phyloP scores from a whole-genome alignment of 2,329 filamentous ascomycete species.

The Periconia digitata region DNA sequence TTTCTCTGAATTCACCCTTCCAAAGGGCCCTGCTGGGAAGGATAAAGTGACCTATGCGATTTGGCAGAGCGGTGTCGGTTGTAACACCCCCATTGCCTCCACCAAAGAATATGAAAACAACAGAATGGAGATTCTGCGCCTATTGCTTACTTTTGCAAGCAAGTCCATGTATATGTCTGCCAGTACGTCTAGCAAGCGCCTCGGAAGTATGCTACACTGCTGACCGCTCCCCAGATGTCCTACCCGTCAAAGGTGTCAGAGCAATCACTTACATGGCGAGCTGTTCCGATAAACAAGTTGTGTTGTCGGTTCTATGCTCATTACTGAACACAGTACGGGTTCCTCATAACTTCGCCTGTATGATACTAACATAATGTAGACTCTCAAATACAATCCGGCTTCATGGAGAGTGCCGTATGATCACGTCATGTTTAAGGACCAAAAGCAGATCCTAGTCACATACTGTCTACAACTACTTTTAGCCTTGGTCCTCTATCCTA shows the following conservation, averaged over 20 bases:
- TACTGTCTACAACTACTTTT: constrained; percentile 92
- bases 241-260: constrained; percentile 81
- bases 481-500: constrained; percentile 79
- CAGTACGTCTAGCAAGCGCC: constrained; percentile 46
- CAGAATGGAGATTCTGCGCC: constrained; percentile 81
- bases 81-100: constrained; percentile 83
- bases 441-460: constrained; percentile 85
- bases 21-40: constrained; percentile 68
- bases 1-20: constrained; percentile 85
- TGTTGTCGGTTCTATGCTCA: constrained; percentile 88
- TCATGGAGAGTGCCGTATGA: constrained; percentile 95
- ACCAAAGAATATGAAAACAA: constrained; percentile 94
- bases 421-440: constrained; percentile 86
- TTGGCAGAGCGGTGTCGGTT: constrained; percentile 97
- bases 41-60: constrained; percentile 89
- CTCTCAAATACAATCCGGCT: constrained; percentile 92
- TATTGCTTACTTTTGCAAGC: constrained; percentile 82
- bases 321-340: constrained; percentile 84
- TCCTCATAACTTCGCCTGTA: background rate
- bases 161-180: constrained; percentile 93
- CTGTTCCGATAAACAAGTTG: constrained; percentile 85
- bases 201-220: background rate
- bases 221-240: constrained; percentile 51
- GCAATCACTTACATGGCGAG: constrained; percentile 88
- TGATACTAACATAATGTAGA: constrained; percentile 55